phyloP scores from a whole-genome alignment of 441 rosid genomes.

The Flueggea neowawraea region DNA sequence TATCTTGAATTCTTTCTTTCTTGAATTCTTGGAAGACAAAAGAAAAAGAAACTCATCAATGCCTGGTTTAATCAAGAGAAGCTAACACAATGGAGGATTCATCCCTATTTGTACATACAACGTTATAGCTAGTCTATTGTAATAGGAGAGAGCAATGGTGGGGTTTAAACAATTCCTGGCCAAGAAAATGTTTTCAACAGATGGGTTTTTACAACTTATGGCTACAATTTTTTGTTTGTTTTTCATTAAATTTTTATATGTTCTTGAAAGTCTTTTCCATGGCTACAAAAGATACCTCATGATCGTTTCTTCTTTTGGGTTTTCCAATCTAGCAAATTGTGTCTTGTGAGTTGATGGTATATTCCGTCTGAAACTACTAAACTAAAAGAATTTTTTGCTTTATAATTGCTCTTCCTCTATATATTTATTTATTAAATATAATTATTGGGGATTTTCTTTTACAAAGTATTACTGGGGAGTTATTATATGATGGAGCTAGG shows the following conservation, averaged over 20 bases:
- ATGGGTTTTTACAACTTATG: slow-evolving; percentile 26
- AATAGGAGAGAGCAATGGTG: slow-evolving; percentile 2
- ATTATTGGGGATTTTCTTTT: too few species aligned
- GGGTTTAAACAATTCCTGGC: slow-evolving; percentile 18
- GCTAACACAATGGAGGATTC: neutral
- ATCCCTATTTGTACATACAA: slow-evolving; percentile 1
- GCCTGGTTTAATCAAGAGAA: neutral
- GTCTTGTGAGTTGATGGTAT: neutral
- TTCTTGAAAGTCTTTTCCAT: slow-evolving; percentile 12
- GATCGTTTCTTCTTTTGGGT: slow-evolving; percentile 1
- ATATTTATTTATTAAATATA: too few species aligned
- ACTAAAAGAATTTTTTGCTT: too few species aligned
- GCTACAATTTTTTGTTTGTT: slow-evolving; percentile 13
- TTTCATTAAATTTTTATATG: neutral
- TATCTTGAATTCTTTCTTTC: too few species aligned
- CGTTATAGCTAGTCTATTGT: neutral
- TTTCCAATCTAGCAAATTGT: neutral
- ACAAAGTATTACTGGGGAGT: too few species aligned
- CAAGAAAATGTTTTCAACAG: slow-evolving; percentile 29
- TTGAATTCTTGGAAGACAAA: neutral
- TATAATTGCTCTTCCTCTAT: too few species aligned
- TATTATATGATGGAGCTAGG: too few species aligned
- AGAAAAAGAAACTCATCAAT: neutral
- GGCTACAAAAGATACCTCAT: slow-evolving; percentile 17
- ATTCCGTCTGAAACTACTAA: neutral